Conservation (phyloP, 1,139 yeast species). For the Lodderomyces pseudojiufengensis region DNA sequence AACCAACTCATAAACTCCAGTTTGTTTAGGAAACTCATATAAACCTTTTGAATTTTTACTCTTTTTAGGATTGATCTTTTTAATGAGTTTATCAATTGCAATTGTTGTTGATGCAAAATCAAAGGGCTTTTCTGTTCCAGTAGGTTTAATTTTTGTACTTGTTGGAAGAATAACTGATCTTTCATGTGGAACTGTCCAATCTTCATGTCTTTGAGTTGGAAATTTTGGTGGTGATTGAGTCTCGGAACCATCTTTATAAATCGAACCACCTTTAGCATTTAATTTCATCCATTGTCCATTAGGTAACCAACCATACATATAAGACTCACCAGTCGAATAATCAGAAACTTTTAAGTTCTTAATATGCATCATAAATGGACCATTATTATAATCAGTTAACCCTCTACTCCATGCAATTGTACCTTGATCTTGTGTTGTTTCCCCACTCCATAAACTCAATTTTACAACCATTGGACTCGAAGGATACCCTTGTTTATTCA, state of each 20-base stretch:
- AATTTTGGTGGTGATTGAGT: neutral
- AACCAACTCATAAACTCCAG: no score
- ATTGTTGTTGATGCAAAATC: conserved; percentile 2
- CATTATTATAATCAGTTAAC: conserved; percentile 25
- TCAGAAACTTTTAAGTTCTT: conserved; percentile 28
- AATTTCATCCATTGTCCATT: conserved; percentile 16
- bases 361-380: conserved; percentile 37
- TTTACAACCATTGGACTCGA: conserved; percentile 37
- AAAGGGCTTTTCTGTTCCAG: neutral
- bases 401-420: conserved; percentile 47
- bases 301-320: conserved; percentile 25
- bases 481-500: conserved; percentile 32
- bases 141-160: neutral
- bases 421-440: conserved; percentile 30
- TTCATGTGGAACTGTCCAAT: conserved; percentile 2
- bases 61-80: neutral
- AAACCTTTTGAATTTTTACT: neutral
- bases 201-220: conserved; percentile 2
- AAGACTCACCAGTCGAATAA: conserved; percentile 29
- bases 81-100: neutral
- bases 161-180: neutral
- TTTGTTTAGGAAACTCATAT: no score
- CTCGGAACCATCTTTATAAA: conserved; percentile 4
- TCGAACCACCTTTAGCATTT: conserved; percentile 13
- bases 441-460: conserved; percentile 45